Percentiles rank a stretch among this genome's conserved stretches.
Conservation (phyloP, 73 alveolate species). For the Effrenium voratum region DNA sequence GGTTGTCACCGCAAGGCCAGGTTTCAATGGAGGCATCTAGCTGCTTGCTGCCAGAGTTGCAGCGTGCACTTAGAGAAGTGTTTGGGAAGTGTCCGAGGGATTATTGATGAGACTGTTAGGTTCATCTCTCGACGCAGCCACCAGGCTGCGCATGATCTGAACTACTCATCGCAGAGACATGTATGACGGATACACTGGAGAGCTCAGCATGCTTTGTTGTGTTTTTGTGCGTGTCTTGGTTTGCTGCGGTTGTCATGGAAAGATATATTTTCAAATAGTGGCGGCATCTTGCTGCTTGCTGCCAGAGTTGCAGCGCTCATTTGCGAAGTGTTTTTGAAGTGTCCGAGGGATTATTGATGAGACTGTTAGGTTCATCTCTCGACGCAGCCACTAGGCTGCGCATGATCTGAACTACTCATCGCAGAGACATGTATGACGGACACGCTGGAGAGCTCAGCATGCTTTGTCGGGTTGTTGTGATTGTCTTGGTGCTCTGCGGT, state of each 20-base stretch:
- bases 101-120: constrained; percentile 39
- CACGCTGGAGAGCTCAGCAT: no score
- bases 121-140: constrained; percentile 53
- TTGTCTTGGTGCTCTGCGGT: no score
- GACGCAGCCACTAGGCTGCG: constrained; percentile 50
- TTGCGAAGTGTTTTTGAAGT: no score
- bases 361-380: constrained; percentile 72
- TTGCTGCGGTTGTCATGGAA: background rate
- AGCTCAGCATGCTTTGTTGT: background rate
- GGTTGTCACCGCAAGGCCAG: no score
- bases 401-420: constrained; percentile 49
- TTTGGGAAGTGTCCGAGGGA: background rate
- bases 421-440: constrained; percentile 11
- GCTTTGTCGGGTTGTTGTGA: no score
- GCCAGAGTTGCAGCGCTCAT: no score
- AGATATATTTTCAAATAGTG: no score
- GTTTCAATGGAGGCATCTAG: no score
- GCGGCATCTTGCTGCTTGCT: no score
- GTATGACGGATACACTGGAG: constrained; percentile 4
- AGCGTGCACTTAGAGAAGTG: background rate
- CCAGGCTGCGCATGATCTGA: constrained; percentile 41
- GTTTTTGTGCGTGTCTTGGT: background rate
- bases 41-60: background rate
- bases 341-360: constrained; percentile 9
- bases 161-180: constrained; percentile 18